A percentile compares a stretch with the other conserved stretches of the same genome.
phyloP scores from a whole-genome alignment of 78 protist species.

The slime mould (Dictyostelium discoideum) region DNA sequence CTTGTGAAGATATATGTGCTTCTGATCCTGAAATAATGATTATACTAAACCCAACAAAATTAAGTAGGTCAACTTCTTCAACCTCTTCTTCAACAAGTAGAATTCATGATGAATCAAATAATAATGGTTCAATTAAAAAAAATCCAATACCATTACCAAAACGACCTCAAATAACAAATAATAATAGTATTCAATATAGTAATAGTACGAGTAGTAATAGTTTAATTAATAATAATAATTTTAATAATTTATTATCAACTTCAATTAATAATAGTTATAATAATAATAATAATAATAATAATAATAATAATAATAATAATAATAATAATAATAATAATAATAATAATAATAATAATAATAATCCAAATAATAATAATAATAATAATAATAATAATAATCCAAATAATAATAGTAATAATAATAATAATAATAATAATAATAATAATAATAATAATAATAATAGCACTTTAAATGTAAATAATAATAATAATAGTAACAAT shows the following conservation, averaged over 20 bases:
- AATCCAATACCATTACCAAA: constrained; percentile 56
- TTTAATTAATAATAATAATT: neutral
- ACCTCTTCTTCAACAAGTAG: neutral
- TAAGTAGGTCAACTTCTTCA: neutral
- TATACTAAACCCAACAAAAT: neutral
- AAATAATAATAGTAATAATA: neutral
- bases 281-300: no score
- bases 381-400: neutral
- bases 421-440: neutral
- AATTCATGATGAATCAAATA: constrained; percentile 18
- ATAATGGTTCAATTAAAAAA: neutral
- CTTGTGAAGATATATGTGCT: neutral
- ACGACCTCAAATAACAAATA: constrained; percentile 21
- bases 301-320: no score
- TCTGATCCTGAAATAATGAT: constrained; percentile 10
- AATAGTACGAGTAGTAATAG: constrained; percentile 2
- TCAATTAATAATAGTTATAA: neutral
- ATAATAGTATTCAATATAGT: neutral
- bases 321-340: no score
- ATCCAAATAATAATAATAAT: neutral
- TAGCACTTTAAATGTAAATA: neutral
- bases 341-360: no score
- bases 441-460: neutral
- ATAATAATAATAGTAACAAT: neutral
- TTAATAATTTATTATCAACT: neutral